Evolutionary conservation across 1,139 yeast genomes (phyloP).

Genomic region (Barnettozyma hawaiiensis): DNA sequence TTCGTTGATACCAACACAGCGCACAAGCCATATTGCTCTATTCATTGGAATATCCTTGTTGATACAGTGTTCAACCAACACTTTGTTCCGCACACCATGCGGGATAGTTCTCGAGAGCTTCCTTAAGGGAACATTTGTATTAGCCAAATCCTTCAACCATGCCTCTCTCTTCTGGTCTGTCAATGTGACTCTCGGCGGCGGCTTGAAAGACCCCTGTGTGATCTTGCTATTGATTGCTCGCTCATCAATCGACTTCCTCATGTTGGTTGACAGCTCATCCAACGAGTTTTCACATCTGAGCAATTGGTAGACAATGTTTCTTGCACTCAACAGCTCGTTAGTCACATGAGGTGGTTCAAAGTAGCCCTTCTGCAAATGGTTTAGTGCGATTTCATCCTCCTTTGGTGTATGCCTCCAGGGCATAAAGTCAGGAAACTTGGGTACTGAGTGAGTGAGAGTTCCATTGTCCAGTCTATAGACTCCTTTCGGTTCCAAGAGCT

Average conservation of each 20-base stretch:
- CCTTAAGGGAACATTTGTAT: slow-evolving; percentile 57
- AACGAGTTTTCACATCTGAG: slow-evolving; percentile 45
- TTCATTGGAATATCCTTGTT: slow-evolving; percentile 60
- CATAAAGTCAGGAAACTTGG: slow-evolving; percentile 57
- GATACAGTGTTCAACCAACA: slow-evolving; percentile 67
- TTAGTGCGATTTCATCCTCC: slow-evolving; percentile 46
- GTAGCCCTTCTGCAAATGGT: slow-evolving; percentile 54
- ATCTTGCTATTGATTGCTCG: slow-evolving; percentile 66
- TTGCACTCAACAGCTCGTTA: slow-evolving; percentile 53
- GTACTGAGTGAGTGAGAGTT: slow-evolving; percentile 5
- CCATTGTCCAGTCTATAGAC: slow-evolving; percentile 22
- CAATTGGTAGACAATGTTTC: slow-evolving; percentile 41
- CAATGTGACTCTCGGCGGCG: slow-evolving; percentile 83
- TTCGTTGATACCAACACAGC: slow-evolving; percentile 82
- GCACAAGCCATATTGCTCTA: slow-evolving; percentile 85
- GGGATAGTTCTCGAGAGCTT: slow-evolving; percentile 79
- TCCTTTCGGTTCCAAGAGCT: slow-evolving; percentile 19
- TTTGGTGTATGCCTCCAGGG: slow-evolving; percentile 69
- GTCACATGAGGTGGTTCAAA: slow-evolving; percentile 49
- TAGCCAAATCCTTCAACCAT: slow-evolving; percentile 79
- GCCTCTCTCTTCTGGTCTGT: slow-evolving; percentile 80
- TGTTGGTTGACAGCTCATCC: slow-evolving; percentile 53
- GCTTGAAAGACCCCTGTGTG: slow-evolving; percentile 53
- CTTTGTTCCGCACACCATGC: slow-evolving; percentile 76
- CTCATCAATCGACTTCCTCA: slow-evolving; percentile 59